Evolutionary conservation across 495 filamentous ascomycete species (phyloP).

Genomic region (Stereocaulon alpinum): DNA sequence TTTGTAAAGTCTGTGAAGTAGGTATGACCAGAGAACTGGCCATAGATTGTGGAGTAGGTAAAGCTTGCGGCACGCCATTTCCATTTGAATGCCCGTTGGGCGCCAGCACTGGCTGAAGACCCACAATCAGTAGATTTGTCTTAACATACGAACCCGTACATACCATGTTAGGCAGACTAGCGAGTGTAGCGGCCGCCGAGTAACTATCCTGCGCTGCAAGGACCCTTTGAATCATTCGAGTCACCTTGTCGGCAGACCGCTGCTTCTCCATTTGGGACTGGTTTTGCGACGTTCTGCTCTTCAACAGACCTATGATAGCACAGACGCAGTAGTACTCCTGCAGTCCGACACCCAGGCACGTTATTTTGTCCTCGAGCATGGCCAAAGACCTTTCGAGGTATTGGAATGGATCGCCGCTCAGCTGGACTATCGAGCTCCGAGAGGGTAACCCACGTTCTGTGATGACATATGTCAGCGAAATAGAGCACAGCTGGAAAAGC

Average conservation of each 20-base stretch:
- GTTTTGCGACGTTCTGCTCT: not conserved
- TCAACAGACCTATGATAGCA: slow-evolving; percentile 17
- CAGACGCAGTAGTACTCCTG: slow-evolving; percentile 30
- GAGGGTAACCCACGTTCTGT: slow-evolving; percentile 1
- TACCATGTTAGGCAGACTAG: slow-evolving; percentile 18
- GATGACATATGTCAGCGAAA: not conserved
- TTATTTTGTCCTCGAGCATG: slow-evolving; percentile 26
- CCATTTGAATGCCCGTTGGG: not conserved
- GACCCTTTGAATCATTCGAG: slow-evolving; percentile 5
- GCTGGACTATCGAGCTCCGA: slow-evolving; percentile 2
- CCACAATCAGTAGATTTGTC: not conserved
- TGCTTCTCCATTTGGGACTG: slow-evolving; percentile 2
- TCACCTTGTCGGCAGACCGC: not conserved
- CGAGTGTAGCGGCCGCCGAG: slow-evolving; percentile 15
- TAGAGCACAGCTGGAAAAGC: too few species aligned
- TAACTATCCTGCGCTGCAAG: slow-evolving; percentile 14
- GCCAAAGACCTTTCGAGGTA: slow-evolving; percentile 24
- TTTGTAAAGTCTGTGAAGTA: not conserved
- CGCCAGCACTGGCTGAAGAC: not conserved
- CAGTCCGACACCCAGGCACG: slow-evolving; percentile 24
- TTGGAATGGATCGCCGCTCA: slow-evolving; percentile 7
- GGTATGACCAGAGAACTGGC: not conserved
- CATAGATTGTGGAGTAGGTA: not conserved
- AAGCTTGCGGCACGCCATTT: not conserved
- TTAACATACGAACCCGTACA: not conserved